Evolutionary conservation across 805 yeast genomes (phyloP).

Genomic region (Candida namnaoensis): DNA sequence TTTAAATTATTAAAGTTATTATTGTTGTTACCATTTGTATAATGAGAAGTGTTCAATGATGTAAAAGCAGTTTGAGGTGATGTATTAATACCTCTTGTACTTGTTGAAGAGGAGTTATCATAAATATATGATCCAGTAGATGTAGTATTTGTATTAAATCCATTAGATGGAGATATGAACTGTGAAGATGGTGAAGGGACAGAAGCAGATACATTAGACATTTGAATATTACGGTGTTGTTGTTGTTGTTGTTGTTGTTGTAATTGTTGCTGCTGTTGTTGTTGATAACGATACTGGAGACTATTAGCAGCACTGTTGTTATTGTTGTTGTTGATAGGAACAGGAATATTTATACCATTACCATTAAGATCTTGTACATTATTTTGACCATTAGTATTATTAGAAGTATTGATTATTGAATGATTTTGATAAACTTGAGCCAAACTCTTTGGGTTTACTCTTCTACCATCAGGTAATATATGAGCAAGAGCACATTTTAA

Average conservation of each 20-base stretch:
- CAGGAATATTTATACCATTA: constrained; percentile 2
- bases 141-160: no score
- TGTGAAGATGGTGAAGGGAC: not conserved
- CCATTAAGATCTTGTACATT: not conserved
- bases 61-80: no score
- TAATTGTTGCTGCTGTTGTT: not conserved
- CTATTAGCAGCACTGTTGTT: not conserved
- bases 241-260: no score
- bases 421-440: constrained; percentile 22
- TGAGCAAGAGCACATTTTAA: constrained; percentile 92
- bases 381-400: not conserved
- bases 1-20: no score
- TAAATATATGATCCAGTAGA: no score
- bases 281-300: not conserved
- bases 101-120: no score
- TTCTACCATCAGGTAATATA: constrained; percentile 79
- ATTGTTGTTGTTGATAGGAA: not conserved
- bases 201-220: no score
- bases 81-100: no score
- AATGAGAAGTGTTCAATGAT: no score
- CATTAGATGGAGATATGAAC: not conserved
- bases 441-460: constrained; percentile 46
- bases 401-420: constrained; percentile 1
- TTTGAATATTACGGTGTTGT: no score
- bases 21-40: no score